Evolutionary conservation across 257 asterid genomes (phyloP).

Genomic region (Schizonepeta tenuifolia): DNA sequence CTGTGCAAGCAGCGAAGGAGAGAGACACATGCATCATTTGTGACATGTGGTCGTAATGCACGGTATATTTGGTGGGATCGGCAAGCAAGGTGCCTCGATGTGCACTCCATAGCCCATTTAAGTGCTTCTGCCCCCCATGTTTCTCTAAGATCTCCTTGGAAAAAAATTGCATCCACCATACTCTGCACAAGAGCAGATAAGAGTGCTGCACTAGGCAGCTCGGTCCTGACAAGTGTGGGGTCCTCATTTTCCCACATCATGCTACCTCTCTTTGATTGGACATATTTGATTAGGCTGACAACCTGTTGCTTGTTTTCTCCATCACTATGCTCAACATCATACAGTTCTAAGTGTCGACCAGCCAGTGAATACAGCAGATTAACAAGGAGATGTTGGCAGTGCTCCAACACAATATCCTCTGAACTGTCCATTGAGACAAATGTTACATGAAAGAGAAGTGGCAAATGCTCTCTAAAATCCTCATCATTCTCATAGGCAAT

Average conservation of each 20-base stretch:
- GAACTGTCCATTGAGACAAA: conserved; percentile 99
- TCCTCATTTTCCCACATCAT: conserved; percentile 99
- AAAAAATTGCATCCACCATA: conserved; percentile 98
- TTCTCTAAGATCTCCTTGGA: conserved; percentile 99
- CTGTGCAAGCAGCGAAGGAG: conserved; percentile 95
- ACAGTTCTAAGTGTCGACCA: conserved; percentile 94
- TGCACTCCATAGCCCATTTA: conserved; percentile 99
- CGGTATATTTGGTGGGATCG: conserved; percentile 99
- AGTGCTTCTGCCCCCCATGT: conserved; percentile 99
- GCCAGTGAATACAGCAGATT: conserved; percentile 96
- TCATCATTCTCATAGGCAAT: conserved; percentile 99
- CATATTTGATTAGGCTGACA: conserved; percentile 92
- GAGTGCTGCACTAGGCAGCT: conserved; percentile 95
- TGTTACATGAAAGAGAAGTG: conserved; percentile 94
- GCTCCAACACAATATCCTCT: conserved; percentile 97
- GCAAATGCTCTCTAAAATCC: conserved; percentile 97
- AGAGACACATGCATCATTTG: conserved; percentile 96
- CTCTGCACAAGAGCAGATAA: conserved; percentile 98
- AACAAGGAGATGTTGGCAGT: conserved; percentile 97
- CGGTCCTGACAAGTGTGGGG: conserved; percentile 84
- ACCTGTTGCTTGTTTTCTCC: conserved; percentile 99
- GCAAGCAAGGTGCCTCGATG: conserved; percentile 98
- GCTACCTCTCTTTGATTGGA: conserved; percentile 95
- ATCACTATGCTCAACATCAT: conserved; percentile 93
- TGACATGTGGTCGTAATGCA: conserved; percentile 85